Evolutionary conservation across 192 early-diverging fungal genomes (phyloP).

Genomic region (Coemansia sp.): DNA sequence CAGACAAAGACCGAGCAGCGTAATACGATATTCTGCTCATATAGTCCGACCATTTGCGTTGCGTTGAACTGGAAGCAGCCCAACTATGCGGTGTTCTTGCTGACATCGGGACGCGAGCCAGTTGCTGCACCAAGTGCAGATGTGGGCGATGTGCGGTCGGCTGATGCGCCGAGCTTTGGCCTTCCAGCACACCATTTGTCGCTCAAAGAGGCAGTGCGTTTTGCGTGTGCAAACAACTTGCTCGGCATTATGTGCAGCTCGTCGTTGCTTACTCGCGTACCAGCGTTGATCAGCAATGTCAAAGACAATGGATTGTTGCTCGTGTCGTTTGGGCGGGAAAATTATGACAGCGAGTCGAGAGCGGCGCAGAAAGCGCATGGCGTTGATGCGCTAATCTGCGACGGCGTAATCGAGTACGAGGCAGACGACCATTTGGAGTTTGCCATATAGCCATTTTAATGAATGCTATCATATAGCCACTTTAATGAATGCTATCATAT

Average conservation of each 20-base stretch:
- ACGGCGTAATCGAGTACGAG: slow-evolving; percentile 62
- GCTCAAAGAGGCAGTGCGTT: slow-evolving; percentile 93
- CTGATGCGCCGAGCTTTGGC: slow-evolving; percentile 37
- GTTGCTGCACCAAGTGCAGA: slow-evolving; percentile 14
- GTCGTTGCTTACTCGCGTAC: slow-evolving; percentile 87
- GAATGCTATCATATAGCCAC: no score
- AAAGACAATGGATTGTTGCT: slow-evolving; percentile 92
- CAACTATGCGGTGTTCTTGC: slow-evolving; percentile 95
- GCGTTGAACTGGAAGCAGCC: slow-evolving; percentile 99
- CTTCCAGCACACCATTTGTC: slow-evolving; percentile 40
- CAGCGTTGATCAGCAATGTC: slow-evolving; percentile 84
- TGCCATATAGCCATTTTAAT: slow-evolving; percentile 15
- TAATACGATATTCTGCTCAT: slow-evolving; percentile 83
- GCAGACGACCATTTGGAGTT: slow-evolving; percentile 27
- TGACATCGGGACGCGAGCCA: slow-evolving; percentile 70
- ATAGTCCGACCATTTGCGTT: slow-evolving; percentile 88
- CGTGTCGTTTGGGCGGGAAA: slow-evolving; percentile 84
- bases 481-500: slow-evolving; percentile 2
- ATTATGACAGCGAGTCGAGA: slow-evolving; percentile 63
- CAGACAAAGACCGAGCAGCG: slow-evolving; percentile 38
- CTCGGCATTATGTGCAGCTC: slow-evolving; percentile 92
- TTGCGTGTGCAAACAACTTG: slow-evolving; percentile 88
- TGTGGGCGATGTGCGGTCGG: slow-evolving; percentile 6
- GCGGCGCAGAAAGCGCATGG: slow-evolving; percentile 77
- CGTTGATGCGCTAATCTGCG: slow-evolving; percentile 87